phyloP scores from a whole-genome alignment of 768 basidiomycete genomes.

The Tephrocybe rancida region DNA sequence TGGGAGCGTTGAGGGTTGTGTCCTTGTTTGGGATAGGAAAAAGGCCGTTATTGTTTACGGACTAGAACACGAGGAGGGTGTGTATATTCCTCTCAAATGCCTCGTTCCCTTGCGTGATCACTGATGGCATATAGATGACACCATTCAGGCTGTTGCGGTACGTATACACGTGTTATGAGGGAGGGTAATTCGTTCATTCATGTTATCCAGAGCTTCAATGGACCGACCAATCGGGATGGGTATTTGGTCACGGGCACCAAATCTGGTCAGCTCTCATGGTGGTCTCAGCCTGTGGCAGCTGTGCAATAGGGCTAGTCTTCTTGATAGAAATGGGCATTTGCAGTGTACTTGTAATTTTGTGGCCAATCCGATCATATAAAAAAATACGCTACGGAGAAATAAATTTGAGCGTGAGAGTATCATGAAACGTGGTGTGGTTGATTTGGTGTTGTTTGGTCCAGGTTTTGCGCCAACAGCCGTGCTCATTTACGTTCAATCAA shows the following conservation, averaged over 20 bases:
- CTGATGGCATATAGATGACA: slow-evolving; percentile 34
- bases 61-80: slow-evolving; percentile 63
- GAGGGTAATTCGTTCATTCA: neutral
- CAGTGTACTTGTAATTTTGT: neutral
- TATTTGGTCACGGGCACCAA: slow-evolving; percentile 61
- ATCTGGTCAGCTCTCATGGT: slow-evolving; percentile 59
- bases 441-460: slow-evolving; percentile 40
- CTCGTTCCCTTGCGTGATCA: slow-evolving; percentile 14
- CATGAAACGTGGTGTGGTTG: slow-evolving; percentile 26
- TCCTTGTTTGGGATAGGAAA: slow-evolving; percentile 64
- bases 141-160: slow-evolving; percentile 43
- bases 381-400: slow-evolving; percentile 6
- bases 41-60: slow-evolving; percentile 57
- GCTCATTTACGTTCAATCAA: slow-evolving; percentile 40
- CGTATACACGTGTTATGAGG: slow-evolving; percentile 20
- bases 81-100: slow-evolving; percentile 20
- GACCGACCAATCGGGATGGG: slow-evolving; percentile 36
- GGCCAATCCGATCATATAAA: neutral
- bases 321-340: neutral
- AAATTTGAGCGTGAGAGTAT: slow-evolving; percentile 18
- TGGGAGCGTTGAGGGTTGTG: slow-evolving; percentile 53
- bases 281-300: slow-evolving; percentile 47
- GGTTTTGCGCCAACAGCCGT: slow-evolving; percentile 34
- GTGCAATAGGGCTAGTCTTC: slow-evolving; percentile 13
- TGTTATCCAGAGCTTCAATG: slow-evolving; percentile 47